Base-by-base conservation (phyloP, 2,329 filamentous ascomycete species). In the Daldinia sp. region DNA sequence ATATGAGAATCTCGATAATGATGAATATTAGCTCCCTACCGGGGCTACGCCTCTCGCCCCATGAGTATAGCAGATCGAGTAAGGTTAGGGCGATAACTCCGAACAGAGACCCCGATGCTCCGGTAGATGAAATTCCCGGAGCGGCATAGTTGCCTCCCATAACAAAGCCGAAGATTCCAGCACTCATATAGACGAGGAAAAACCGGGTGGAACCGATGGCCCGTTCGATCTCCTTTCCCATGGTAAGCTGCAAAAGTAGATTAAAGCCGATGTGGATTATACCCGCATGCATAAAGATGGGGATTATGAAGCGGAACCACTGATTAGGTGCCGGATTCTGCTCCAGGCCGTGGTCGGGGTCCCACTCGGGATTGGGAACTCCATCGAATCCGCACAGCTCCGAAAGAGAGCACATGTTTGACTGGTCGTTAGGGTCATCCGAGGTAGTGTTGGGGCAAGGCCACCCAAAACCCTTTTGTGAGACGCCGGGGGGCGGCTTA, bases 241-340 rank as follows among this genome's bases (percentile, higher is more conserved):
- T 88, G 0, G 93, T 97, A 76, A 98, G 81, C 79, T 99, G 96
- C 23, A 98, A 86, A 6, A 98, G 86, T 81, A 99, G 86, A 81
- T 99, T 99, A 86, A 98, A 98, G 15, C 89, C 93, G 65, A 99
- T 98, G 78, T 99, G 96, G 70, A 99, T 91, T 63, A 99, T 82
- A 13, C 96, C 96, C 1, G 93, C 94, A 76, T 99, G 96, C 75
- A 99, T 84, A 82, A 99, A 99, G 69, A 99, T 98, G 42, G 96
- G 95, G 1, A 91, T 83, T 77, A 99, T 98, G 83, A 99, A 98
- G 68, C 96, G 92, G 81, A 88, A 99, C 96, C 96, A 99, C 79
- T 99, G 96, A 78, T 98, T 90, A 0, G 96, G 96, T 68, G 88
- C 86, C 1, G 91, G 85, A 9, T 70, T 81, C 74, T 87, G 83